phyloP scores from a whole-genome alignment of 2,329 filamentous ascomycete species.

The Fusarium nygamai region DNA sequence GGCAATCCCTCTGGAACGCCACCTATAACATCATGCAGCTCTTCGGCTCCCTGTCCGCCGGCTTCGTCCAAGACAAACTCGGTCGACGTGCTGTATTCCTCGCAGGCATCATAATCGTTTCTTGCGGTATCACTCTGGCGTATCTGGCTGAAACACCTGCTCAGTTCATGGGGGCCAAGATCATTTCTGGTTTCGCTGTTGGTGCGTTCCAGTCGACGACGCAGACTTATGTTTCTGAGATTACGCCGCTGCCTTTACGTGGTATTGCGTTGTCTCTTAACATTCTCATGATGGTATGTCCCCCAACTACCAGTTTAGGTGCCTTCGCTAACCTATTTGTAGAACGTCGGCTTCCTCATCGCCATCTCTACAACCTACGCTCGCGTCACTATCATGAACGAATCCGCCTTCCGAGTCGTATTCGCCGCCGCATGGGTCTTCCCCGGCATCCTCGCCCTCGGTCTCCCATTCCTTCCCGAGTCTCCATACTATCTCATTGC shows the following conservation, averaged over 20 bases:
- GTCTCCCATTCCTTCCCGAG: conserved; percentile 16
- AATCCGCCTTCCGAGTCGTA: conserved; percentile 5
- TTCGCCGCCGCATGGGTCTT: conserved; percentile 11
- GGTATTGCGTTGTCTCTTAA: background rate
- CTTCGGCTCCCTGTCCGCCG: background rate
- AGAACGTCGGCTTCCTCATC: conserved; percentile 5
- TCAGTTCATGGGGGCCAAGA: conserved; percentile 19
- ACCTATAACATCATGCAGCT: conserved; percentile 15
- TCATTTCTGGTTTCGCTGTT: conserved; percentile 8
- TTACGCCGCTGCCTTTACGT: background rate
- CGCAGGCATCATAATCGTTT: background rate
- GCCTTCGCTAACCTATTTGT: background rate
- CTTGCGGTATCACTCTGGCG: background rate
- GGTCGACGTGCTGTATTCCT: background rate
- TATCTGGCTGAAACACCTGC: conserved; percentile 8
- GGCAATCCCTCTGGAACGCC: conserved; percentile 9
- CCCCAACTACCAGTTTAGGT: fast-evolving
- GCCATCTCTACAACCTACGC: background rate
- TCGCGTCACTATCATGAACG: background rate
- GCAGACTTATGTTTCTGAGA: conserved; percentile 16
- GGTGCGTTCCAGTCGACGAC: conserved; percentile 12
- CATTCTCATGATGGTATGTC: conserved; percentile 8
- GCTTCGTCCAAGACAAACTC: background rate
- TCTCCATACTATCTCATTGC: conserved; percentile 19
- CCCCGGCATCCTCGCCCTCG: conserved; percentile 8